Evolutionary conservation across 257 asterid genomes (phyloP).

Genomic region (Rehmannia glutinosa): DNA sequence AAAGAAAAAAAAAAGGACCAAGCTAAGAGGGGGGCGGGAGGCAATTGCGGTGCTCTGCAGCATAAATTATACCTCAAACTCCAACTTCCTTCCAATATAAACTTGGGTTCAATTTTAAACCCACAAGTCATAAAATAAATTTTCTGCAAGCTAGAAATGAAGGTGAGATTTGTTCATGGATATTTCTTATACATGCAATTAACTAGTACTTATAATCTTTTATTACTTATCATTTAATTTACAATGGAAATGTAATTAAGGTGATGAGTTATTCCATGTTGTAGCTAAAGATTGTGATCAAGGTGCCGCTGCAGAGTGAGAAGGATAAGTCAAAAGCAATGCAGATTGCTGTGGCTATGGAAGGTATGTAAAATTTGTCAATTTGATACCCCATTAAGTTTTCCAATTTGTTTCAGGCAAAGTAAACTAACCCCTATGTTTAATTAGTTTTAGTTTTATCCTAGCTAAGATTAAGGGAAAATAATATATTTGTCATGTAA

Average conservation of each 20-base stretch:
- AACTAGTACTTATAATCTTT: too few relatives aligned
- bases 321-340: constrained; percentile 24
- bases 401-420: too few relatives aligned
- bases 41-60: background rate
- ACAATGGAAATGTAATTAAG: background rate
- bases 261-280: background rate
- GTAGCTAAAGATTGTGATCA: constrained; percentile 23
- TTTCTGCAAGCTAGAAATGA: background rate
- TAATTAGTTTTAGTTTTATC: too few relatives aligned
- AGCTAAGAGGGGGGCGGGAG: too few relatives aligned
- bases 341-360: constrained; percentile 11
- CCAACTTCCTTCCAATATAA: background rate
- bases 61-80: background rate
- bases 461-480: too few relatives aligned
- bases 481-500: too few relatives aligned
- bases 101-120: background rate
- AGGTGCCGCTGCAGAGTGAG: constrained; percentile 12
- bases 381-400: too few relatives aligned
- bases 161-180: background rate
- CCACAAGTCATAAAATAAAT: background rate
- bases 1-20: too few relatives aligned
- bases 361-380: background rate
- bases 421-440: too few relatives aligned
- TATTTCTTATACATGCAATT: too few relatives aligned
- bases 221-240: background rate